Evolutionary conservation across 2,329 filamentous ascomycete genomes (phyloP).

Genomic region (Dothideomycetes sp.): DNA sequence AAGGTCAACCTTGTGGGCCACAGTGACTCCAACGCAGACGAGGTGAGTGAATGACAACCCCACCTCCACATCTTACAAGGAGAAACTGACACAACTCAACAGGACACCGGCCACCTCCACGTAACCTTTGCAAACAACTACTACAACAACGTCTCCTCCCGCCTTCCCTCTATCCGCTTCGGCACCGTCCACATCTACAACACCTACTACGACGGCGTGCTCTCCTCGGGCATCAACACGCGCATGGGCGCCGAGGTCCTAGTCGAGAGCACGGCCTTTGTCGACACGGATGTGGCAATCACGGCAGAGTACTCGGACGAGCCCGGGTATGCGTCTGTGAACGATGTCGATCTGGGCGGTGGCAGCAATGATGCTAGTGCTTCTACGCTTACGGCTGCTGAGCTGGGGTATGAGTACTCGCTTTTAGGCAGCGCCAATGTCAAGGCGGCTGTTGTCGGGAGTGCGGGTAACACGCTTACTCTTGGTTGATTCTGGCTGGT

Average conservation of each 20-base stretch:
- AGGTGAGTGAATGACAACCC: too few species aligned
- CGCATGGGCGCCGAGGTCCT: conserved; percentile 31
- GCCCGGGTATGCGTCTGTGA: conserved; percentile 25
- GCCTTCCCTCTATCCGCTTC: conserved; percentile 53
- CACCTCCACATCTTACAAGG: too few species aligned
- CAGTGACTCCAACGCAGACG: conserved; percentile 44
- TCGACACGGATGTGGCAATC: conserved; percentile 22
- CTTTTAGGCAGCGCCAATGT: conserved; percentile 24
- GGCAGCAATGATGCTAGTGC: conserved; percentile 19
- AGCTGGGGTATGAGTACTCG: conserved; percentile 20
- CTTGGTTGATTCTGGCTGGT: conserved; percentile 18
- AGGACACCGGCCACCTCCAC: conserved; percentile 51
- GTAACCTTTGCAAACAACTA: conserved; percentile 59
- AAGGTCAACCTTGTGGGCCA: conserved; percentile 51
- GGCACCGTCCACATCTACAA: conserved; percentile 54
- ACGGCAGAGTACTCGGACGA: conserved; percentile 21
- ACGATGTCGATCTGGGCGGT: conserved; percentile 29
- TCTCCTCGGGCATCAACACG: conserved; percentile 29
- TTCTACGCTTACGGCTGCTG: conserved; percentile 22
- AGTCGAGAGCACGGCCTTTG: conserved; percentile 31
- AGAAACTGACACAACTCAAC: too few species aligned
- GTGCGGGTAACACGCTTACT: conserved; percentile 27
- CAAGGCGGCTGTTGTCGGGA: conserved; percentile 27
- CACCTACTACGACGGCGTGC: conserved; percentile 27
- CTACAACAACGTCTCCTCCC: conserved; percentile 54